Percentiles rank a stretch among this genome's conserved stretches.
These are phyloP conservation scores for Candida berthetii DNA, from an alignment of 805 yeast species.

Conservation along the genomic window DNA sequence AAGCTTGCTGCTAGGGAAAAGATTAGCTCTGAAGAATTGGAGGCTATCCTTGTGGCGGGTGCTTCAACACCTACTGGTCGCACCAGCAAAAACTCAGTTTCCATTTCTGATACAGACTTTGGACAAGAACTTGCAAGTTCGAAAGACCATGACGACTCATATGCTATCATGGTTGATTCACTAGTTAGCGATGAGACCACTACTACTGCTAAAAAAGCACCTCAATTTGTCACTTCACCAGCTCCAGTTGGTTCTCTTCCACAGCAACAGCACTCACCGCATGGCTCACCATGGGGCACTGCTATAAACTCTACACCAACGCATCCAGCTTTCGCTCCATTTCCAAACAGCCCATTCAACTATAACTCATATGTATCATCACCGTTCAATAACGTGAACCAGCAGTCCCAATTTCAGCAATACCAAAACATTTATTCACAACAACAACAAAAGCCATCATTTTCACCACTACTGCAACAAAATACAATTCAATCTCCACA, in stretches of 20 bases:
- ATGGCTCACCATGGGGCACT: background rate
- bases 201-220: background rate
- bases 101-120: background rate
- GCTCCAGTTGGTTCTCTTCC: background rate
- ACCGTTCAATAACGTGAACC: background rate
- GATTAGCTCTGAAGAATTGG: background rate
- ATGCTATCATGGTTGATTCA: constrained; percentile 23
- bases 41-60: background rate
- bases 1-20: background rate
- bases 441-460: background rate
- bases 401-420: constrained; percentile 1
- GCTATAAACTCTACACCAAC: background rate
- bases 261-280: background rate
- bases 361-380: background rate
- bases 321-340: background rate
- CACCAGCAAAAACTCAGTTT: background rate
- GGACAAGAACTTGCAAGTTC: background rate
- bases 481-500: constrained; percentile 5
- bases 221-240: background rate
- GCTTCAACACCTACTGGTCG: background rate
- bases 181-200: constrained; percentile 17
- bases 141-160: constrained; percentile 1
- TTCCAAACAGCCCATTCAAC: background rate
- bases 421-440: constrained; percentile 1
- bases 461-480: background rate